Conservation (phyloP, 2,329 filamentous ascomycete species). For the Exophiala mesophila region DNA sequence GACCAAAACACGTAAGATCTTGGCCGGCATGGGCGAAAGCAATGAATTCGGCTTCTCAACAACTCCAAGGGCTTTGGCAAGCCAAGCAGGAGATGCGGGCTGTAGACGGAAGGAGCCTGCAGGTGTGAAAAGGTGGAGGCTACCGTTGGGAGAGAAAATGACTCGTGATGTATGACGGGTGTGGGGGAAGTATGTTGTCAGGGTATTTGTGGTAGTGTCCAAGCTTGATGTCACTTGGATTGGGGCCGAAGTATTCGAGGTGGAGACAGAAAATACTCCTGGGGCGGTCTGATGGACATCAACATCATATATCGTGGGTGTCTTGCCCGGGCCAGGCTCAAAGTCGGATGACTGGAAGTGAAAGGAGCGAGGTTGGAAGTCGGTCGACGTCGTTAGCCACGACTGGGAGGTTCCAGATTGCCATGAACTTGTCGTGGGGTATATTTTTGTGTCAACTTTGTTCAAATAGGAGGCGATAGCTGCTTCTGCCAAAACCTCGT, state of each 20-base stretch:
- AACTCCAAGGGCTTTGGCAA: constrained; percentile 77
- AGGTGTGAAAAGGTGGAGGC: constrained; percentile 70
- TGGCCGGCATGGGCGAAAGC: constrained; percentile 93
- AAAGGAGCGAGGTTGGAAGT: constrained; percentile 26
- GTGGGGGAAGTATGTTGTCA: constrained; percentile 75
- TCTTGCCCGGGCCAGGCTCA: constrained; percentile 20
- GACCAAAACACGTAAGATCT: constrained; percentile 86
- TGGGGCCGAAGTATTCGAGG: constrained; percentile 35
- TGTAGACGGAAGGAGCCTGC: constrained; percentile 55
- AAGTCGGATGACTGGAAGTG: constrained; percentile 23
- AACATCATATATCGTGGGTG: constrained; percentile 33
- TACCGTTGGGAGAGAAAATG: constrained; percentile 44
- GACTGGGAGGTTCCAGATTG: constrained; percentile 11
- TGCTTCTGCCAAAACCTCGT: constrained; percentile 80
- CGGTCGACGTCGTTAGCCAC: constrained; percentile 23
- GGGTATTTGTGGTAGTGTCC: constrained; percentile 41
- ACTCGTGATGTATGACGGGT: constrained; percentile 76
- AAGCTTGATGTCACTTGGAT: constrained; percentile 46
- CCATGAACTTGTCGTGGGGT: background rate
- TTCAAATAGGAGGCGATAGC: constrained; percentile 66
- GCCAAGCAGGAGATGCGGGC: constrained; percentile 65
- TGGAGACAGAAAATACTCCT: constrained; percentile 45
- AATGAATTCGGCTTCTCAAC: constrained; percentile 79
- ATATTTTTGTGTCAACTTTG: constrained; percentile 1
- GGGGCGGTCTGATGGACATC: constrained; percentile 49